Evolutionary conservation across 768 basidiomycete species (phyloP).

Genomic region (Termitomyces bulborhizus): DNA sequence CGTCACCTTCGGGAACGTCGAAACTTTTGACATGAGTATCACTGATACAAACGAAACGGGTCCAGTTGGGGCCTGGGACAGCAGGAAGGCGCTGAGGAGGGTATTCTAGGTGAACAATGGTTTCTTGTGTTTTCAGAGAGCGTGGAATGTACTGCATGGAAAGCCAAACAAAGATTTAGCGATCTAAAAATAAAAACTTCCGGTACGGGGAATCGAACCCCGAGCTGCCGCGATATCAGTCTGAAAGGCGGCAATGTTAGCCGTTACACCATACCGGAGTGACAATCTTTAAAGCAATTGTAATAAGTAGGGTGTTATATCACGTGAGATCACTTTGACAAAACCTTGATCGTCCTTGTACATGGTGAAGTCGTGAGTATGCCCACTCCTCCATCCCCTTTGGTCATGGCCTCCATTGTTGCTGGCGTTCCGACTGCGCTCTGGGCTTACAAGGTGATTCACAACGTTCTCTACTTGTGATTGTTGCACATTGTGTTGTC

Average conservation of each 20-base stretch:
- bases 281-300: too few species aligned
- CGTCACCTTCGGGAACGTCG: constrained; percentile 54
- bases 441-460: constrained; percentile 32
- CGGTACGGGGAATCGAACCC: constrained; percentile 53
- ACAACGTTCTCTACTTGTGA: too few species aligned
- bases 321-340: too few species aligned
- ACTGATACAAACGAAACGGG: constrained; percentile 55
- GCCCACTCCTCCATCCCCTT: constrained; percentile 20
- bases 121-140: not conserved
- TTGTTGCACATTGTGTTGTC: not conserved
- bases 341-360: too few species aligned
- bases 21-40: constrained; percentile 47
- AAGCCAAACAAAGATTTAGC: too few species aligned
- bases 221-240: constrained; percentile 38
- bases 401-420: constrained; percentile 22
- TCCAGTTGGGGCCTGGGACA: constrained; percentile 34
- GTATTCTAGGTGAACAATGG: constrained; percentile 34
- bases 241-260: constrained; percentile 56
- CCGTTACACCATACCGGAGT: constrained; percentile 55
- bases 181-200: not conserved
- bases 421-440: constrained; percentile 31
- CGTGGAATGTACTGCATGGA: not conserved
- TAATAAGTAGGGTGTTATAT: too few species aligned
- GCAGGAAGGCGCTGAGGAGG: constrained; percentile 20
- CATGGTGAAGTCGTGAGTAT: not conserved